Percentiles rank a stretch among this genome's conserved stretches.
Conservation (phyloP, 176 grass and related monocot genomes). For the Tillandsia leiboldiana region DNA sequence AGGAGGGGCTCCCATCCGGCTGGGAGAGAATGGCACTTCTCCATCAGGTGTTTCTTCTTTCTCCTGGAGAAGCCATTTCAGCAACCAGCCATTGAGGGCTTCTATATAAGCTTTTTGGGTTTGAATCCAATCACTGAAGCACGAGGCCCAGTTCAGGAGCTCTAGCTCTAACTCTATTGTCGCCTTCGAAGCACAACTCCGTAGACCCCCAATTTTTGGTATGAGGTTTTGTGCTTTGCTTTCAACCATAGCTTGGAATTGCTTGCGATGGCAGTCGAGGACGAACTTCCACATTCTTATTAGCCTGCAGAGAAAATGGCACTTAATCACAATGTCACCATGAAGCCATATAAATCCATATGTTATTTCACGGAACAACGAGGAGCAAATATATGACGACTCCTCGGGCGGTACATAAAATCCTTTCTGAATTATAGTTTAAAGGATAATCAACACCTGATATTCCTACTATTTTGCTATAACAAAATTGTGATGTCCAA, state of each 20-base stretch:
- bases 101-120: constrained; percentile 67
- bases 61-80: constrained; percentile 83
- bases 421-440: too few relatives aligned
- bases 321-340: constrained; percentile 9
- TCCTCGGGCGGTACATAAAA: neutral
- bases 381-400: neutral
- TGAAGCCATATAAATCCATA: neutral
- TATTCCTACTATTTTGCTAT: too few relatives aligned
- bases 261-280: constrained; percentile 65
- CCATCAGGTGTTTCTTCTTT: constrained; percentile 60
- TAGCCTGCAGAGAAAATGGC: constrained; percentile 38
- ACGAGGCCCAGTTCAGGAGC: constrained; percentile 76
- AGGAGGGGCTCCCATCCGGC: constrained; percentile 52
- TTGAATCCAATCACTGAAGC: constrained; percentile 70
- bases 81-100: constrained; percentile 63
- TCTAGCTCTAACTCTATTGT: constrained; percentile 62
- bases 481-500: too few relatives aligned
- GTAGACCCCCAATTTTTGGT: constrained; percentile 41
- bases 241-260: constrained; percentile 64
- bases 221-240: constrained; percentile 50
- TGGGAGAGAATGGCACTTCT: constrained; percentile 46
- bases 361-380: neutral
- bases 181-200: constrained; percentile 34
- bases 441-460: too few relatives aligned
- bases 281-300: constrained; percentile 77